These are phyloP conservation scores for Monilinia laxa DNA, from an alignment of 2,329 filamentous ascomycete genomes.

Conservation along the genomic window DNA sequence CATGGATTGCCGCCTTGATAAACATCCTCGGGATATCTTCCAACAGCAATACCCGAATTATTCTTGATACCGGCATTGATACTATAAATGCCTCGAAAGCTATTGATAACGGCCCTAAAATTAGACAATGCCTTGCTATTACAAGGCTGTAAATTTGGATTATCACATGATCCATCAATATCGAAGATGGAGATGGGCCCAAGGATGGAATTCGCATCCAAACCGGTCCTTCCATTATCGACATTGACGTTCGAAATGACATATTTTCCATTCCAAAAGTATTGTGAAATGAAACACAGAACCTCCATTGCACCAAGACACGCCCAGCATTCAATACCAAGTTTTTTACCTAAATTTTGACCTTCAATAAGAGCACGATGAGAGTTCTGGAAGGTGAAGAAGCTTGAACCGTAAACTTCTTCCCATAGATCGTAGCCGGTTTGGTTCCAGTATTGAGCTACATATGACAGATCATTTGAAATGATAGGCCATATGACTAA, in stretches of 20 bases:
- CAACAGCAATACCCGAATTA: constrained; percentile 62
- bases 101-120: constrained; percentile 71
- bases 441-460: constrained; percentile 67
- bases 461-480: constrained; percentile 71
- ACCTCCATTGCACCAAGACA: constrained; percentile 68
- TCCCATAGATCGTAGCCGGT: constrained; percentile 78
- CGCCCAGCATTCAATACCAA: constrained; percentile 58
- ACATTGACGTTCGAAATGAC: constrained; percentile 67
- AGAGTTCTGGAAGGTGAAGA: constrained; percentile 71
- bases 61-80: constrained; percentile 65
- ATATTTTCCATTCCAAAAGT: constrained; percentile 68
- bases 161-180: constrained; percentile 63
- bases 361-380: constrained; percentile 64
- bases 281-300: constrained; percentile 68
- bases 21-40: constrained; percentile 67
- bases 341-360: constrained; percentile 58
- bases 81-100: constrained; percentile 64
- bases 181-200: constrained; percentile 68
- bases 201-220: constrained; percentile 70
- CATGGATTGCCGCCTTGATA: constrained; percentile 80
- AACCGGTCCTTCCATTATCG: constrained; percentile 62
- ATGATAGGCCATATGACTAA: constrained; percentile 70
- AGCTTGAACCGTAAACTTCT: constrained; percentile 73
- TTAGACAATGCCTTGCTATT: constrained; percentile 62
- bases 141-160: constrained; percentile 69